Evolutionary conservation across 1,284 basidiomycete genomes (phyloP).

Genomic region (Ustilago cynodontis): DNA sequence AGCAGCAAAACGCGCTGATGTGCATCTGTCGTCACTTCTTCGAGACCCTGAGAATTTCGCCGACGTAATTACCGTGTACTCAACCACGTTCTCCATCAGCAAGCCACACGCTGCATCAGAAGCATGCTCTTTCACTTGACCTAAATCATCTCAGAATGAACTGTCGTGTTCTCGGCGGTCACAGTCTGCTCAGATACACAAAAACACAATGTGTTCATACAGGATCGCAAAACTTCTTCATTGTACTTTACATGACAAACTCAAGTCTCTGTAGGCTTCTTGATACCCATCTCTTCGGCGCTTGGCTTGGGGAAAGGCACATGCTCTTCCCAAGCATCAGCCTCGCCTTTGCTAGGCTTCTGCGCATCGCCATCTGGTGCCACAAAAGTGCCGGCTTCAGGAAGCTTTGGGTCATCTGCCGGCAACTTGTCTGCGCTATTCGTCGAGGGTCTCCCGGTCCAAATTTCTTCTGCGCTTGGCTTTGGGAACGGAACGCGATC

Average conservation of each 20-base stretch:
- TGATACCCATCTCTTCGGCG: slow-evolving; percentile 21
- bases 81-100: too few relatives aligned
- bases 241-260: background rate
- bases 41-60: slow-evolving; percentile 15
- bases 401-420: slow-evolving; percentile 15
- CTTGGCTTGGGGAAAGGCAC: slow-evolving; percentile 23
- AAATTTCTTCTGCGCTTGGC: slow-evolving; percentile 10
- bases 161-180: too few relatives aligned
- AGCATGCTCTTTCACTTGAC: background rate
- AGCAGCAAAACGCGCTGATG: slow-evolving; percentile 16
- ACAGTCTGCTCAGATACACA: background rate
- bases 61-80: slow-evolving; percentile 12
- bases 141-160: too few relatives aligned
- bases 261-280: slow-evolving; percentile 7
- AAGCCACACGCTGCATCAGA: background rate
- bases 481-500: slow-evolving; percentile 11
- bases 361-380: slow-evolving; percentile 13
- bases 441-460: background rate
- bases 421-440: slow-evolving; percentile 9
- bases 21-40: background rate
- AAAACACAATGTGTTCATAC: background rate
- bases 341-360: background rate
- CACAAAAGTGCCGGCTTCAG: slow-evolving; percentile 20
- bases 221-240: background rate
- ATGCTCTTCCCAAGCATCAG: slow-evolving; percentile 10